Base-by-base conservation (phyloP, 192 early-diverging fungal species). In the Spizellomyces punctatus region DNA sequence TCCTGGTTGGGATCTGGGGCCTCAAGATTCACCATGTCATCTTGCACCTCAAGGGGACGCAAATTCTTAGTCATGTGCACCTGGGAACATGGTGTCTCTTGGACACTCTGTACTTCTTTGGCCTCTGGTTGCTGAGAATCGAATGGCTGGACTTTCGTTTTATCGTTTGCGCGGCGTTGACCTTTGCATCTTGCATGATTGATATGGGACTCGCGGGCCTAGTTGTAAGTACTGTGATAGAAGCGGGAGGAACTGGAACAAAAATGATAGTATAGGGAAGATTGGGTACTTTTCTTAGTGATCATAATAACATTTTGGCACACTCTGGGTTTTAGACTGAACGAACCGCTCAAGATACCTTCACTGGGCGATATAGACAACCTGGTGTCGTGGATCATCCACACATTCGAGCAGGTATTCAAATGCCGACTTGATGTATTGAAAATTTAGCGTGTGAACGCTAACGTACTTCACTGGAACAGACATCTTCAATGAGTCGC, bases 401-500 rank as follows among this genome's bases (percentile, higher is more conserved):
- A 36, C 27, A 36, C 27, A 36, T 36, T 36, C 27, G 27, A 36
- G 27, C 27, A 36, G 27, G 27, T 36, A 36, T 36, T 36, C 27
- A 36, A 36, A 36, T 36, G 27, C 27, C 27, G 27, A 36, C 27
- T 0, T 36, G 3, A 36, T 36, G 27, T 0, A 36, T 3, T 36
- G 27, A 36, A 36, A 36, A 36, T 36, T 36, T 2, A 36, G 27
- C 27, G 27, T 36, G 27, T 36, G 27, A 3, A 36, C 27, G 3
- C 27, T 36, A 36, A 36, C 27, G 27, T 36, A 36, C 27, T 36
- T 3, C 1, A 36, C 27, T 36, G 27, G 27, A 22, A 56, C 56
- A 70, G 70, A 66, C 10, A 59, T 67, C 44, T 50, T 74, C 46
- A 48, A 79, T 58, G 66, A 63, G 19, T 19, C 72, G 6, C 76